Evolutionary conservation across 345 rosid species (phyloP), one percentile per base, ranked within the genome.

Genomic region (Hirschfeldia incana): DNA sequence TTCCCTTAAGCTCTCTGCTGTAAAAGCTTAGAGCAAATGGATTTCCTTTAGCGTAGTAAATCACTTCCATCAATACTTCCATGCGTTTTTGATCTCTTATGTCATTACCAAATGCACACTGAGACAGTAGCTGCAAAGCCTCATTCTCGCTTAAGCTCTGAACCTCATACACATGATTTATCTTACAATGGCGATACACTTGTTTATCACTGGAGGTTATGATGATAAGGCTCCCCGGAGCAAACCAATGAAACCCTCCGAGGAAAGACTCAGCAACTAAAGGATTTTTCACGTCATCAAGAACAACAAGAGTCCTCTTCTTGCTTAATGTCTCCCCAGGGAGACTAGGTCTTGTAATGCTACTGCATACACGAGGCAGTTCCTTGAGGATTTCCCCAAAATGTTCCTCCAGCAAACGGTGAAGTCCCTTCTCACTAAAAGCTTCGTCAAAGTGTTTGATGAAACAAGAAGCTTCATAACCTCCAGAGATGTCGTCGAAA

Each of bases 11-110:
- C 44, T 26, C 27, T 53, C 21, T 0, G 4, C 71, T 65, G 4
- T 3, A 70, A 49, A 51, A 70, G 0, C 29, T 60, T 16, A 87
- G 81, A 26, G 84, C 85, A 3, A 78, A 37, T 5, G 85, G 89
- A 42, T 81, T 76, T 13, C 80, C 68, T n/a, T 0, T 28, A 30
- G 67, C 59, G 11, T 69, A 68, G 16, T 69, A 12, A 69, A 61
- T 17, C 17, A 76, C 53, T 29, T 68, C 17, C 36, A 6, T 46
- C 16, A 69, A 1, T 21, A 69, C 12, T 8, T 76, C 5, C 37
- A 13, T 0, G 0, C n/a, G 6, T 0, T 65, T 34, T 32, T 13
- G 27, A 13, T 26, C 71, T 8, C 53, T 8, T 13, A 13, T 69
- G n/a, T 69, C 12, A 5, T 12, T 2, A 7, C 32, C 61, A 67